Evolutionary conservation across 2,329 filamentous ascomycete species (phyloP).

Genomic region (Aureobasidium sp.): DNA sequence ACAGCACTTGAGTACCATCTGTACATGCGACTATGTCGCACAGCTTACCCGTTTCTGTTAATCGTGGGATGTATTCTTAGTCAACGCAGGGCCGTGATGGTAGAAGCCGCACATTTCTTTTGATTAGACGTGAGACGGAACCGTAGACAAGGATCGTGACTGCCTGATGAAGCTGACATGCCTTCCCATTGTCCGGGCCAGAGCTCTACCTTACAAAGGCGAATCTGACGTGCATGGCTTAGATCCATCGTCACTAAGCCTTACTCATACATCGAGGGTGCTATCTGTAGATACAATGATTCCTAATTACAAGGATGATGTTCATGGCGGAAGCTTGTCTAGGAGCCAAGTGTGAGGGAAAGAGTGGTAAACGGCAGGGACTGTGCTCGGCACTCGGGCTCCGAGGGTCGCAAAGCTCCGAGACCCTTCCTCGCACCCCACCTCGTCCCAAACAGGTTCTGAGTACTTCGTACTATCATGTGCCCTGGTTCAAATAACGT

Average conservation of each 20-base stretch:
- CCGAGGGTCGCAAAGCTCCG: background rate
- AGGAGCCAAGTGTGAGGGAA: conserved; percentile 1
- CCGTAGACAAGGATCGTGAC: background rate
- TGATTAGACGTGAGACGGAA: background rate
- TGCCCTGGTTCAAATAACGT: too few species aligned
- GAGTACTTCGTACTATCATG: too few species aligned
- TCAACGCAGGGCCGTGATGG: background rate
- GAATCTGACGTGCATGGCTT: background rate
- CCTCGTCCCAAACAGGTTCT: background rate
- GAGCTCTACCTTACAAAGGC: background rate
- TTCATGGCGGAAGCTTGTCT: background rate
- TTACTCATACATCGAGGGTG: background rate
- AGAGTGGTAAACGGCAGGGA: background rate
- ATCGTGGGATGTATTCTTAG: conserved; percentile 6
- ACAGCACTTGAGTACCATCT: background rate
- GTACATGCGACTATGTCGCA: conserved; percentile 4
- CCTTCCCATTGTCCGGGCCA: background rate
- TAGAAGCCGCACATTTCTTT: background rate
- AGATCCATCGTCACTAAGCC: too few species aligned
- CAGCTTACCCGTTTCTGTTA: background rate
- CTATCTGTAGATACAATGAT: background rate
- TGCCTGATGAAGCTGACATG: background rate
- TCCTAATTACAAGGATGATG: background rate
- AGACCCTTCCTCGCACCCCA: background rate
- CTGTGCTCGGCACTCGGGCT: background rate